Evolutionary conservation across 2,329 filamentous ascomycete species (phyloP).

Genomic region (Alternaria ventricosa): DNA sequence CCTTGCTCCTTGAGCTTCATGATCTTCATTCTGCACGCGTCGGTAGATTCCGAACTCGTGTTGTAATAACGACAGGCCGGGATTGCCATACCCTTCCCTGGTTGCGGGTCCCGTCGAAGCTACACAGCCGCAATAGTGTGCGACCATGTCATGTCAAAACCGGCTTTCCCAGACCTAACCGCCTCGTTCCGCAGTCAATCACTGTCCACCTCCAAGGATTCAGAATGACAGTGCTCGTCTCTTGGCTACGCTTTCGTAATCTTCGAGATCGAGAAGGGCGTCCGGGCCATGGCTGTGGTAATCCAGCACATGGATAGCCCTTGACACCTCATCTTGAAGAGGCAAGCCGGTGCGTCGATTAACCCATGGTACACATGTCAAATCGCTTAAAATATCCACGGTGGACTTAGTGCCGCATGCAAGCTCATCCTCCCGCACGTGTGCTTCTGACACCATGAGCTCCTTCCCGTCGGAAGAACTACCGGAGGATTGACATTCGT

Average conservation of each 20-base stretch:
- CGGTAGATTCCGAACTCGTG: slow-evolving; percentile 12
- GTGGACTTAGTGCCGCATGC: background rate
- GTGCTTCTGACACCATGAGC: slow-evolving; percentile 3
- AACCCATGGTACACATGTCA: slow-evolving; percentile 6
- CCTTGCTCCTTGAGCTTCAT: slow-evolving; percentile 1
- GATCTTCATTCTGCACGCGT: background rate
- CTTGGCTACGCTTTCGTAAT: slow-evolving; percentile 6
- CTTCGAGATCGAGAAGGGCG: slow-evolving; percentile 10
- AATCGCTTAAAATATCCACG: slow-evolving; percentile 4
- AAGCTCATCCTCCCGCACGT: slow-evolving; percentile 8
- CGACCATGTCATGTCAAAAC: slow-evolving; percentile 7
- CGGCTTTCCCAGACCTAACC: slow-evolving; percentile 3
- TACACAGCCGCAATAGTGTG: slow-evolving; percentile 5
- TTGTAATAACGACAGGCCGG: slow-evolving; percentile 6
- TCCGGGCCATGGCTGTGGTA: slow-evolving; percentile 7
- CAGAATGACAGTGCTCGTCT: slow-evolving; percentile 1
- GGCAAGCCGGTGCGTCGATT: slow-evolving; percentile 6
- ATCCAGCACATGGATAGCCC: slow-evolving; percentile 6
- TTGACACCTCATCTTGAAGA: slow-evolving; percentile 7
- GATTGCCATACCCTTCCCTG: slow-evolving; percentile 1
- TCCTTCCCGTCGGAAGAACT: slow-evolving; percentile 13
- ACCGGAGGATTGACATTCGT: slow-evolving; percentile 10
- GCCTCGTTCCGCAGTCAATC: slow-evolving; percentile 2
- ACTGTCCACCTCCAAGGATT: slow-evolving; percentile 3
- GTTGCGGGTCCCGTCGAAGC: slow-evolving; percentile 8